Base-by-base conservation (phyloP, 139 green algal genomes). In the Tetratostichococcus sp. region DNA sequence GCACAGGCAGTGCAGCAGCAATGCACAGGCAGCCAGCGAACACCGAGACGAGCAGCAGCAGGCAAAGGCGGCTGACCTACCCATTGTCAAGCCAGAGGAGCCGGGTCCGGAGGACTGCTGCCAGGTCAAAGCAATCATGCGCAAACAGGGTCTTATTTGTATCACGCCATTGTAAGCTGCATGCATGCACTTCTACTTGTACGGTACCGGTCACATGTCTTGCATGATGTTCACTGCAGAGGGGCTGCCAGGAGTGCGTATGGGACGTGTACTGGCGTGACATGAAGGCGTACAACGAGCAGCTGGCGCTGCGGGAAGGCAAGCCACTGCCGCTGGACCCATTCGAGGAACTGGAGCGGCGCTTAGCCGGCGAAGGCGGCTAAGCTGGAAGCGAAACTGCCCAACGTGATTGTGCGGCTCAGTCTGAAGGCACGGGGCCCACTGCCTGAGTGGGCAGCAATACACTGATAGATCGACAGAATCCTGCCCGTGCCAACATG, bases 31-130 rank as follows among this genome's bases (percentile, higher is more conserved):
- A 11, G 39, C 39, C 11, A 11, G 8, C 39, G 39, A 50, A 6
- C 39, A 50, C 39, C 6, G 39, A 50, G 39, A 50, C 39, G 8
- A 50, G 39, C 39, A 50, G 39, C 39, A 50, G 39, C 39, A 50
- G 39, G 39, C 39, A 6, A 50, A 50, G 39, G 8, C 11, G 39
- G 39, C 39, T 50, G 39, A 50, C 8, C 6, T 50, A 50, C 39
- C 39, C 11, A 50, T 69, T 5, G 43, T 69, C 19, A 67, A 68
- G 30, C 71, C 71, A 1, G n/a, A 35, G 25, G n/a, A 71, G 65
- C 78, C 78, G 31, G 73, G 78, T 6, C 78, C 73, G 34, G 78
- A 82, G 32, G 73, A 82, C 30, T 82, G 78, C 39, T 82, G 78
- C 42, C 78, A 82, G 77, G 77, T 82, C 4, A 43, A 58, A 19